Evolutionary conservation across 2,329 filamentous ascomycete genomes (phyloP), one percentile per base, ranked within the genome.

Genomic region (Aspergillus versicolor): DNA sequence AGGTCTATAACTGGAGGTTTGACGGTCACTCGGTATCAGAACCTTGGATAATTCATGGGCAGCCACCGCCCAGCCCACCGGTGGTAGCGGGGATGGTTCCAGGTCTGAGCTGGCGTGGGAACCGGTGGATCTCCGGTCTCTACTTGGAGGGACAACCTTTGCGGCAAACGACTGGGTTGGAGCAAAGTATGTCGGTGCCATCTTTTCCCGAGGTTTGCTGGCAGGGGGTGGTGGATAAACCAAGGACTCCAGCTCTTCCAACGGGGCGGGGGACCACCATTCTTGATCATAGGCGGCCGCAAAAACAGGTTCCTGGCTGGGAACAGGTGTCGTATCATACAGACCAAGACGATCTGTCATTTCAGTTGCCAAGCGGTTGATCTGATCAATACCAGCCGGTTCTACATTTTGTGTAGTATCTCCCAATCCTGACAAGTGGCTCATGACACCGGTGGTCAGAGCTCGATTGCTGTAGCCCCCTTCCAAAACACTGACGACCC

Each of bases 391-490:
- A 63, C 67, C 48, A 43, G 56, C 54, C 59, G 64, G 42, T 58
- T 64, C 52, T 71, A 72, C 40, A 65, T 61, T 41, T 70, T 69
- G 32, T 73, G 75, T 52, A 41, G 85, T 86, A 40, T 65, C 64
- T 7, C 61, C 61, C 42, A 99, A 82, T 5, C 93, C 94, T 64
- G 90, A 91, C 17, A 99, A 73, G 73, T 99, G 94, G 71, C 92
- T 96, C 57, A 97, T 77, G 3, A 97, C 88, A 44, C 94, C 94
- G 34, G 91, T 96, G 52, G 84, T 88, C 48, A 99, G 77, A 8
- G 94, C 94, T 57, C 92, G 86, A 74, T 99, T 91, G 70, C 92
- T 97, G 70, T 99, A 99, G 0, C 94, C 94, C 32, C 94, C 94
- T 75, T 99, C 94, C 21, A 99, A 82, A 2, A 97, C 92, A 71